phyloP scores from a whole-genome alignment of 176 grass and related monocot genomes.

The Rhynchospora breviuscula region DNA sequence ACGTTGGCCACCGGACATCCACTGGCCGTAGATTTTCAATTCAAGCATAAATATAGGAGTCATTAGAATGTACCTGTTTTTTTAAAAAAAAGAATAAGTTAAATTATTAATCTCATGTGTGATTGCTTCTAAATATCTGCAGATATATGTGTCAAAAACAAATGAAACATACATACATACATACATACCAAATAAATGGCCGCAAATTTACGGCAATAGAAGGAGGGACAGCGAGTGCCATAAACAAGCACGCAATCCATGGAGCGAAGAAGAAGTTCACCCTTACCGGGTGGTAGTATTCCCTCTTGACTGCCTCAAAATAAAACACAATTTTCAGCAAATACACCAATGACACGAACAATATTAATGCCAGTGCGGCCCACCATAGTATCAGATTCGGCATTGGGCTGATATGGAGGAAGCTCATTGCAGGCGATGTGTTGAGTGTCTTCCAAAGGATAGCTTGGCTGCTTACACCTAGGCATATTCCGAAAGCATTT shows the following conservation, averaged over 20 bases:
- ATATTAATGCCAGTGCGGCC: slow-evolving; percentile 43
- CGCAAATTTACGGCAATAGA: background rate
- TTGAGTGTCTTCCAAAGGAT: slow-evolving; percentile 86
- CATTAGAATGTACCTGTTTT: slow-evolving; percentile 66
- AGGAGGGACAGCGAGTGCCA: slow-evolving; percentile 47
- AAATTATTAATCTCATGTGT: background rate
- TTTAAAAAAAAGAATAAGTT: background rate
- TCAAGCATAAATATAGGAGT: slow-evolving; percentile 81
- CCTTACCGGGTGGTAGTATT: slow-evolving; percentile 86
- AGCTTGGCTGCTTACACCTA: slow-evolving; percentile 84
- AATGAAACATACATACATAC: background rate
- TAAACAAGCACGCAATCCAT: slow-evolving; percentile 74
- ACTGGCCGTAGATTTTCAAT: slow-evolving; percentile 97
- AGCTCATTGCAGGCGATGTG: slow-evolving; percentile 40
- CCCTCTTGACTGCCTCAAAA: slow-evolving; percentile 81
- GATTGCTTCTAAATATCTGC: background rate
- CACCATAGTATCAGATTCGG: slow-evolving; percentile 63
- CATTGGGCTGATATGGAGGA: slow-evolving; percentile 53
- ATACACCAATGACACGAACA: slow-evolving; percentile 55
- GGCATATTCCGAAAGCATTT: slow-evolving; percentile 79
- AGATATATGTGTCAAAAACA: background rate
- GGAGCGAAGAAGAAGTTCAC: slow-evolving; percentile 99
- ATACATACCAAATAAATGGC: slow-evolving; percentile 25
- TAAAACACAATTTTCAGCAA: slow-evolving; percentile 73
- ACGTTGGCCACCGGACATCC: slow-evolving; percentile 76